Evolutionary conservation across 1,284 basidiomycete species (phyloP), one percentile per base, ranked within the genome.

Genomic region (Pyrrhoderma lamaoense): DNA sequence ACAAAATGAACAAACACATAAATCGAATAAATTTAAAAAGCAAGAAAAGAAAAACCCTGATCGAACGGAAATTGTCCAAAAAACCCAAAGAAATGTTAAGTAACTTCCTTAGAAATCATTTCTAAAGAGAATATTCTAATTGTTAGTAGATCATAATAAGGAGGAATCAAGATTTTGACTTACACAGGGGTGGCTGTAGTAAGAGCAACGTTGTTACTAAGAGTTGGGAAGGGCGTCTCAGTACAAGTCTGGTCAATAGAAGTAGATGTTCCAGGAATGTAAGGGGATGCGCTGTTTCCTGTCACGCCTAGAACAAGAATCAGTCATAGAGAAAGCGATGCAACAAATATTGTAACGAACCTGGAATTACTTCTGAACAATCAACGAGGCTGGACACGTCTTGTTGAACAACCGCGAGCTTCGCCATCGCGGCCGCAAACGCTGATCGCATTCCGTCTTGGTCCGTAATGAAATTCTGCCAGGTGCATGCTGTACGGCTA

Each of bases 401-500:
- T 19, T 58, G 55, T 5, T 42, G 50, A 8, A 58, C 36, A 19
- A 56, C 16, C 19, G 57, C 51, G 11, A 59, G 35, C 49, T 58
- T 59, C 2, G 42, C 34, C 58, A 57, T 56, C n/a, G 53, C 58
- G 14, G 52, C 64, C 16, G 61, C 61, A 63, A 70, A 71, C 1
- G 59, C 59, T 19, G 51, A 54, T 25, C 61, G 59, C 64, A 71
- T 64, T 25, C 60, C 59, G 8, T 60, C 54, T 56, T 68, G 68
- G 54, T 67, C 56, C 46, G 56, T 64, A 21, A 68, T 65, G 52
- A 69, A 64, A 3, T 65, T 62, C 60, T 73, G 71, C 71, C 71
- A 70, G 37, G 59, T 54, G 56, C 67, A 69, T 13, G 63, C 60
- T 35, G 68, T 70, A 40, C 64, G 60, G 3, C 60, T 51, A 51